Conservation (phyloP, 768 basidiomycete species). For the Hirschioporus abietinus region DNA sequence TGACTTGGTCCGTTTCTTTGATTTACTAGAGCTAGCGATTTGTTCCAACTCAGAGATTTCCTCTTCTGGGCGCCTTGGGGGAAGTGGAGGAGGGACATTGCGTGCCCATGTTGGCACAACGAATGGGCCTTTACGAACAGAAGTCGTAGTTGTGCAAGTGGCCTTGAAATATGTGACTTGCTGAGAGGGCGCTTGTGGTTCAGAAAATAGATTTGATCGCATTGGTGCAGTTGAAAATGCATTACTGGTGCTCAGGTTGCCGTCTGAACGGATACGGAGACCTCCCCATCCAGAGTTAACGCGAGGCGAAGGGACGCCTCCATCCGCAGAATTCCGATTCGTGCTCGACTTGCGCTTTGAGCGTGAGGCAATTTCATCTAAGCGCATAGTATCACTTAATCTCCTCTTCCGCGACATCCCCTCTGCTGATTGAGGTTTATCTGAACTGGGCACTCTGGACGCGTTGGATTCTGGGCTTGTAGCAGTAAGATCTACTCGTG, state of each 20-base stretch:
- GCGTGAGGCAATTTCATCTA: background rate
- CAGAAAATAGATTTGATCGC: background rate
- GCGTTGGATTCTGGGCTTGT: background rate
- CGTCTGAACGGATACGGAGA: background rate
- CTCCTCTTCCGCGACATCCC: background rate
- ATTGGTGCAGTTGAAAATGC: background rate
- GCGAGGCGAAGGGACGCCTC: background rate
- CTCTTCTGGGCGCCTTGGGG: background rate
- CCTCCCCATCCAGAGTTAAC: background rate
- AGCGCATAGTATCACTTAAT: background rate
- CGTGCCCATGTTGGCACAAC: background rate
- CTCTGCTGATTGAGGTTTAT: background rate
- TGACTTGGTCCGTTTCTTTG: background rate
- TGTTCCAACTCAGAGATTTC: background rate
- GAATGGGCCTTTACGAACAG: background rate
- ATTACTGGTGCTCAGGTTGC: background rate
- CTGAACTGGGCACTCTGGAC: background rate
- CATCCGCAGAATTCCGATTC: background rate
- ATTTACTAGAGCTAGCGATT: background rate
- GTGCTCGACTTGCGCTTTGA: background rate
- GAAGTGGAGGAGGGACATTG: slow-evolving; percentile 1
- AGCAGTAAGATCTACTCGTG: background rate
- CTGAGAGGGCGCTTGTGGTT: background rate
- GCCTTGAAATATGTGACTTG: background rate
- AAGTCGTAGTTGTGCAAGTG: background rate